Conservation (phyloP, 148 eudicot species). For the Dianthus caryophyllus region DNA sequence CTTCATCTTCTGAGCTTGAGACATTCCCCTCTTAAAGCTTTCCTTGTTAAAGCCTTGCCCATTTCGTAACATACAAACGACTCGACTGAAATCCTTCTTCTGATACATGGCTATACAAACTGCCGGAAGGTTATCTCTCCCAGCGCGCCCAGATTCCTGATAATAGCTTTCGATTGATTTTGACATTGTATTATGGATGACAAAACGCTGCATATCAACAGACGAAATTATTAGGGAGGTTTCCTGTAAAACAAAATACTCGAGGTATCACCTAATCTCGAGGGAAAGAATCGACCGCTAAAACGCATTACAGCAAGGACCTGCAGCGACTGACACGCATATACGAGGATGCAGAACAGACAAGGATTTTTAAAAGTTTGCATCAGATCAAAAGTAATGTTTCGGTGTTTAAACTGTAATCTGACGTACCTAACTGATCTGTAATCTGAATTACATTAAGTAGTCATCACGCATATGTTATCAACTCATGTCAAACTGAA, state of each 20-base stretch:
- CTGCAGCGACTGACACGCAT: neutral
- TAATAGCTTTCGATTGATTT: constrained; percentile 97
- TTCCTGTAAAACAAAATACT: neutral
- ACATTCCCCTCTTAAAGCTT: constrained; percentile 74
- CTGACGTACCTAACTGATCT: neutral
- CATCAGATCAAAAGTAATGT: neutral
- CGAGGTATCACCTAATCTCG: neutral
- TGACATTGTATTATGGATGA: constrained; percentile 94
- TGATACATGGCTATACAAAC: constrained; percentile 66
- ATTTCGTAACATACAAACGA: constrained; percentile 89
- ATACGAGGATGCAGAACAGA: neutral
- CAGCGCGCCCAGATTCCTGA: constrained; percentile 99
- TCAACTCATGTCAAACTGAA: constrained; percentile 8
- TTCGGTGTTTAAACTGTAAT: neutral
- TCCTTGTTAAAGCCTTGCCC: constrained; percentile 57
- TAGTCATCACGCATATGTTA: neutral
- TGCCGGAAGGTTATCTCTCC: constrained; percentile 85
- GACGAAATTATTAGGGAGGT: constrained; percentile 10
- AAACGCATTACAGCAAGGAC: neutral
- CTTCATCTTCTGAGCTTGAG: constrained; percentile 89
- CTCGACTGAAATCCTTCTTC: constrained; percentile 94
- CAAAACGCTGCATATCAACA: constrained; percentile 69
- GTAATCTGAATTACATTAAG: neutral
- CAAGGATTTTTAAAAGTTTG: neutral
- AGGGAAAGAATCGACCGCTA: neutral